Base-by-base conservation (phyloP, 1,284 basidiomycete species). In the Fomitopsis schrenkii region DNA sequence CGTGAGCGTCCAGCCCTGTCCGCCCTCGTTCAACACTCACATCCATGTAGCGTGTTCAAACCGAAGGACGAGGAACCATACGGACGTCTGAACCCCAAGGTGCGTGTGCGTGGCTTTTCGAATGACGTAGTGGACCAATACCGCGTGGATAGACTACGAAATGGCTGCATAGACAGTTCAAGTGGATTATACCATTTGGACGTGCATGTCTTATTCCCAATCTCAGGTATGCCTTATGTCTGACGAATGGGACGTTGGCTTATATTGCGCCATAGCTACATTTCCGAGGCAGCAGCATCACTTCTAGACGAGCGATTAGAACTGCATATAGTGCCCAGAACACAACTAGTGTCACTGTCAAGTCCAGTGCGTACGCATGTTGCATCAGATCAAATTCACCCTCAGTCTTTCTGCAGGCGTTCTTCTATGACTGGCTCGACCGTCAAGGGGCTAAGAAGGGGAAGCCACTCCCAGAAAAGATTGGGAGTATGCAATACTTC, bases 31-130 rank as follows among this genome's bases (percentile, higher is more conserved):
- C 10, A 61, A 54, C 44, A 59, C 66, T 41, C 58, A 44, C 60
- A 41, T 8, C 28, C 5, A 5, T 17, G 14, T 63, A 93, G 90
- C 19, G 90, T 95, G 5, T 95, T 95, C 75, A 94, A 95, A 71
- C 93, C 93, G 1, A 94, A 94, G 71, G 93, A 95, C 68, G 93
- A 95, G 72, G 93, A 94, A 67, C 91, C 91, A 3, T 93, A 93
- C 68, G 91, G 91, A 35, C 80, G 86, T 40, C 77, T 94, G 22
- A 95, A 95, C 71, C 93, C 93, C 4, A 93, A 93, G 81, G 88
- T 85, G 57, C 48, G 66, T 42, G 0, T 28, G 38, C 22, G 33
- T 15, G 38, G 14, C 38, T 40, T 40, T 40, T 3, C 38, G 38
- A 40, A 40, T 15, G 38, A 15, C 38, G 22, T 8, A 15, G 5